phyloP scores from a whole-genome alignment of 805 yeast species.

The Candida alai region DNA sequence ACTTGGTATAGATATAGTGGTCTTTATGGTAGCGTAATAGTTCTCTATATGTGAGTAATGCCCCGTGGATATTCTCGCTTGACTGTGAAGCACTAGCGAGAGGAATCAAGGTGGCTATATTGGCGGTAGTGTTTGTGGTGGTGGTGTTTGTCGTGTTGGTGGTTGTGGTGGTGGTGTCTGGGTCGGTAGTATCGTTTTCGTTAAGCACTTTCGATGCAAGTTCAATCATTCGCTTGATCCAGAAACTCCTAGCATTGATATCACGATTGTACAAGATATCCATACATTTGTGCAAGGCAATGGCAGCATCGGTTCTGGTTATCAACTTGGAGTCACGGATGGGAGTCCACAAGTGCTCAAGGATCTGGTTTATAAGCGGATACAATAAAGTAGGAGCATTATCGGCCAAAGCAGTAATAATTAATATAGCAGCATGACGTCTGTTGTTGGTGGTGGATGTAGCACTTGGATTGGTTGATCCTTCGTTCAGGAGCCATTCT shows the following conservation, averaged over 20 bases:
- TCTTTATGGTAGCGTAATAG: conserved; percentile 66
- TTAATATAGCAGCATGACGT: conserved; percentile 86
- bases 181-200: conserved; percentile 17
- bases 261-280: conserved; percentile 80
- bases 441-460: too few relatives aligned
- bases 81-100: conserved; percentile 17
- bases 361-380: conserved; percentile 70
- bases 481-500: conserved; percentile 83
- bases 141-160: conserved; percentile 7
- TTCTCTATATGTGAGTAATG: conserved; percentile 78
- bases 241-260: conserved; percentile 58
- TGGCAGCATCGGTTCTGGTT: conserved; percentile 81
- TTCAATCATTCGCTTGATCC: conserved; percentile 69
- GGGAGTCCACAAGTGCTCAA: conserved; percentile 85
- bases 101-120: conserved; percentile 17
- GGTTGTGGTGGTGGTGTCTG: too few relatives aligned
- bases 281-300: conserved; percentile 72
- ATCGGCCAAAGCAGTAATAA: conserved; percentile 77
- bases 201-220: conserved; percentile 63
- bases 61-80: conserved; percentile 80
- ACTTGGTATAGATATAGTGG: conserved; percentile 63
- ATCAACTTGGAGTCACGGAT: conserved; percentile 72
- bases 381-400: conserved; percentile 83
- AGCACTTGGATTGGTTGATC: too few relatives aligned
- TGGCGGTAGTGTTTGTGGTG: conserved; percentile 10